Base-by-base conservation (phyloP, 257 asterid species). In the Forsythia suspensa region DNA sequence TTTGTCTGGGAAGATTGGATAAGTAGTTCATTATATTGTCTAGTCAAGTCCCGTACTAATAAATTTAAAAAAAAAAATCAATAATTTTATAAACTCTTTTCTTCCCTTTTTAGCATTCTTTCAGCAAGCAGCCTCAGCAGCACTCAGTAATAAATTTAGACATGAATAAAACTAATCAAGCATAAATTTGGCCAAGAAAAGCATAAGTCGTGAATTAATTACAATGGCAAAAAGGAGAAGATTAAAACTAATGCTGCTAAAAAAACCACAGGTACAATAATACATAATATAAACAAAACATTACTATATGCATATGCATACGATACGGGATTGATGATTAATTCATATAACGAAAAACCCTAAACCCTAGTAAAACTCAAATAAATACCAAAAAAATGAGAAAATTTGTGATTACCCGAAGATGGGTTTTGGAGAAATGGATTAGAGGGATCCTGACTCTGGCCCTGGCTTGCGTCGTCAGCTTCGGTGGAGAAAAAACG, bases 401-500 rank as follows among this genome's bases (percentile, higher is more conserved):
- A 72, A n/a, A 41, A 40, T 72, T 13, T 48, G 67, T 55, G 29
- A 46, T 44, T 34, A 90, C 92, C 92, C 21, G 82, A 8, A n/a
- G 88, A 12, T 24, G 89, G 89, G 5, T 80, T 80, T 57, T 42
- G 80, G 70, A 77, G 73, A 80, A 84, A 78, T 73, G 83, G 52
- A 9, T 12, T 43, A 2, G 48, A 43, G 0, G 48, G 77, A 76
- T 80, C 82, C 5, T 9, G 78, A 18, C 81, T 57, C 18, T 83
- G 42, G 51, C 51, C 89, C 41, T 7, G 82, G 67, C 76, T 82
- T 76, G 90, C 79, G 46, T 69, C 79, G 15, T 85, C 69, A 24
- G 91, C 83, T 73, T 82, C 90, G 6, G 92, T 80, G 10, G 92
- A 86, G 86, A 89, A 90, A 34, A 72, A 85, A 77, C 83, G 82